These are phyloP conservation scores for Ehretia macrophylla DNA, from an alignment of 257 asterid species.

Conservation along the genomic window DNA sequence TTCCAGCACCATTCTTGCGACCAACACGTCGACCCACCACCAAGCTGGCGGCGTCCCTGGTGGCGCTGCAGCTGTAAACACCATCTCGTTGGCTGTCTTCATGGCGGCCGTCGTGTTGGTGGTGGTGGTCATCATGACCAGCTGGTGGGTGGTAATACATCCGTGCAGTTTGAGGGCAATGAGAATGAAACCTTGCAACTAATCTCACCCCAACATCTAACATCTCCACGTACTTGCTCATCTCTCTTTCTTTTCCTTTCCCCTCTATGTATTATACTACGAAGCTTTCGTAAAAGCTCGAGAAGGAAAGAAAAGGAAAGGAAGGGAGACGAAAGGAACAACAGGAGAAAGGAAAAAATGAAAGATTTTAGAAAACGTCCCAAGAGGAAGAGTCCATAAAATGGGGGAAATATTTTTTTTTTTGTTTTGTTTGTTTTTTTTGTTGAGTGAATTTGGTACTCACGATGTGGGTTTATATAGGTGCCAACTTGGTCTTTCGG, in stretches of 20 bases:
- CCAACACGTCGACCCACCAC: conserved; percentile 10
- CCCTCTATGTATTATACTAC: background rate
- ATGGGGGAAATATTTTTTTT: background rate
- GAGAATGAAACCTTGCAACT: conserved; percentile 41
- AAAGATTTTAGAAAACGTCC: conserved; percentile 21
- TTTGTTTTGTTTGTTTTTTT: conserved; percentile 6
- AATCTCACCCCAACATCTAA: conserved; percentile 34
- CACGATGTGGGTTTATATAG: background rate
- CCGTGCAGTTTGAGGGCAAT: conserved; percentile 41
- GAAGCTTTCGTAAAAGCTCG: too few species aligned
- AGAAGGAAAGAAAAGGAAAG: background rate
- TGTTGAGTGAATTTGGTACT: too few species aligned
- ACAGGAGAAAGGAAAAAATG: background rate
- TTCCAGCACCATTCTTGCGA: conserved; percentile 12
- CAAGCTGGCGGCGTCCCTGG: conserved; percentile 6
- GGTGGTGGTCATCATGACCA: conserved; percentile 10
- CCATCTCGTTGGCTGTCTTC: conserved; percentile 6
- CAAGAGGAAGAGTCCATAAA: conserved; percentile 24
- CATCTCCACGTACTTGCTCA: conserved; percentile 32
- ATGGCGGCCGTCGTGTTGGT: background rate
- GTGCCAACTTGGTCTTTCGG: background rate
- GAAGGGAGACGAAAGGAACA: background rate
- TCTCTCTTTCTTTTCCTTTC: background rate
- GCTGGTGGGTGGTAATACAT: conserved; percentile 46
- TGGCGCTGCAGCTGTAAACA: conserved; percentile 4